Evolutionary conservation across 2,329 filamentous ascomycete genomes (phyloP).

Genomic region (Pseudogymnoascus sp.): DNA sequence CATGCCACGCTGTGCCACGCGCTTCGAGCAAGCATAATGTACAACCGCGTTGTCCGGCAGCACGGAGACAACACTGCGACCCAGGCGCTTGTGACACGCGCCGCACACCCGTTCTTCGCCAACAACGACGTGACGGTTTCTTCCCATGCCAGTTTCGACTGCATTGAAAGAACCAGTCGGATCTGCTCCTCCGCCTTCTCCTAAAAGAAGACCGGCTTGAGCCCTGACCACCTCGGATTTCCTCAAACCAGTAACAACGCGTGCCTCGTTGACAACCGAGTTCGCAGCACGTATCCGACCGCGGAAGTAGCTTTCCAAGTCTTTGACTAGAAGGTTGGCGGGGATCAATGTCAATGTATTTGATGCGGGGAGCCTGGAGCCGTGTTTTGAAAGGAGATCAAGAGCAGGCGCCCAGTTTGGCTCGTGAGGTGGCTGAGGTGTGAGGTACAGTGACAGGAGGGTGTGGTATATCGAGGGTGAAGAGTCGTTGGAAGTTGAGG

Average conservation of each 20-base stretch:
- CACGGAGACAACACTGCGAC: conserved; percentile 83
- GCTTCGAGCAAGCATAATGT: conserved; percentile 69
- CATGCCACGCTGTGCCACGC: conserved; percentile 33
- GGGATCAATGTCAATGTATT: conserved; percentile 85
- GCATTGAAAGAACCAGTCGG: neutral
- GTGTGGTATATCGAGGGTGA: conserved; percentile 83
- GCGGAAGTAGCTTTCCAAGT: conserved; percentile 85
- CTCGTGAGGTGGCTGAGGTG: conserved; percentile 65
- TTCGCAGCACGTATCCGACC: conserved; percentile 84
- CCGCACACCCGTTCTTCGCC: conserved; percentile 84
- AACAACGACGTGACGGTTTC: conserved; percentile 67
- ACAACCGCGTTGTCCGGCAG: conserved; percentile 76
- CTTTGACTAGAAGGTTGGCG: conserved; percentile 64
- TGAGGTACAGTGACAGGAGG: conserved; percentile 81
- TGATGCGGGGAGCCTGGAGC: conserved; percentile 78
- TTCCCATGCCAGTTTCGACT: conserved; percentile 46
- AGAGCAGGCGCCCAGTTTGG: conserved; percentile 74
- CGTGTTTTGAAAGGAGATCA: conserved; percentile 82
- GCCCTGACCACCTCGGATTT: conserved; percentile 73
- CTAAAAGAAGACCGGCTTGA: conserved; percentile 66
- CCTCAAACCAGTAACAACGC: conserved; percentile 68
- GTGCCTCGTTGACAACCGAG: conserved; percentile 69
- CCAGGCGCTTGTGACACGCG: conserved; percentile 88
- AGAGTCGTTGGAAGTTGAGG: conserved; percentile 39
- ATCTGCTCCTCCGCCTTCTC: conserved; percentile 47